Percentiles rank a stretch among this genome's conserved stretches.
Evolutionary conservation across 2,329 filamentous ascomycete species (phyloP).

Genomic region (Piedraia hortae): DNA sequence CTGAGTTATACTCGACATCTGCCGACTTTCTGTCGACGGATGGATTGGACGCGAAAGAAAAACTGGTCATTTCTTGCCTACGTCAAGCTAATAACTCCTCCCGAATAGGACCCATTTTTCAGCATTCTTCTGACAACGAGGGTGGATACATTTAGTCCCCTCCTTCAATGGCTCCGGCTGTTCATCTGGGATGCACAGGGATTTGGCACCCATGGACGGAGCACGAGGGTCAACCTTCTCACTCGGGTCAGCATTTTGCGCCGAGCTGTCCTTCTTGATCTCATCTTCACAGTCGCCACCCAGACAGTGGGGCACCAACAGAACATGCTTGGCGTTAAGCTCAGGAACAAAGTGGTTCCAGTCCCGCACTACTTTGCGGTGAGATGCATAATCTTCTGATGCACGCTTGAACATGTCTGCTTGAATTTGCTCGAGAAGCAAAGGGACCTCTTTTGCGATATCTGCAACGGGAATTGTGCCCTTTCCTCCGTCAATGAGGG

Average conservation of each 20-base stretch:
- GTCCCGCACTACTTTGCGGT: conserved; percentile 52
- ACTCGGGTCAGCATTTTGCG: conserved; percentile 27
- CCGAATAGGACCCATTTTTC: conserved; percentile 88
- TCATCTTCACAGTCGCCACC: conserved; percentile 68
- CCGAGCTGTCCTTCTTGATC: conserved; percentile 77
- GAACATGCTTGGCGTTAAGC: conserved; percentile 74
- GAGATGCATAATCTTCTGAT: conserved; percentile 46
- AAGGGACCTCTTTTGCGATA: conserved; percentile 43
- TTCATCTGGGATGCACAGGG: conserved; percentile 54
- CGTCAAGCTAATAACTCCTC: conserved; percentile 15
- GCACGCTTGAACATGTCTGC: conserved; percentile 53
- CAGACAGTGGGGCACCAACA: conserved; percentile 74
- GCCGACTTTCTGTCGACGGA: no score
- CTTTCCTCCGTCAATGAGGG: conserved; percentile 29
- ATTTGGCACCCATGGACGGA: conserved; percentile 51
- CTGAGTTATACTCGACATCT: no score
- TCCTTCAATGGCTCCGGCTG: conserved; percentile 49
- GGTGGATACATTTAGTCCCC: conserved; percentile 78
- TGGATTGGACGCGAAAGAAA: no score
- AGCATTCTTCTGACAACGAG: conserved; percentile 49
- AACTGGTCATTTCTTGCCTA: background rate
- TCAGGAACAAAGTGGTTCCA: conserved; percentile 84
- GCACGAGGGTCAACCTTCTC: conserved; percentile 41
- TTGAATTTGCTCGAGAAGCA: conserved; percentile 74
- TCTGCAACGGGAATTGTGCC: conserved; percentile 49